Percentiles rank a stretch among this genome's conserved stretches.
Evolutionary conservation across 139 green algal species (phyloP).

Genomic region (Picochlorum sp.): DNA sequence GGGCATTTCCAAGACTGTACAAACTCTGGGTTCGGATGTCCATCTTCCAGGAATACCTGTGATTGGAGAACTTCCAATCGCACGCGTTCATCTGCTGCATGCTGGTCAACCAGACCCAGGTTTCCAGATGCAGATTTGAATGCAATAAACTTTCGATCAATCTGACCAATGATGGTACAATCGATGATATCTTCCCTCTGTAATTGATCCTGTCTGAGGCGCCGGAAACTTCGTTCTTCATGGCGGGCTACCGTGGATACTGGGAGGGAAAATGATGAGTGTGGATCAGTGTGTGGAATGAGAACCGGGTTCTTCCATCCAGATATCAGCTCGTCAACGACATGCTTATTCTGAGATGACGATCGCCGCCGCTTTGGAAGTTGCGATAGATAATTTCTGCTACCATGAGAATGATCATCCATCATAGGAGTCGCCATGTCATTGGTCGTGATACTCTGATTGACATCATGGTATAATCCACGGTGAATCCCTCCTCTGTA

Average conservation of each 20-base stretch:
- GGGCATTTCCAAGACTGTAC: conserved; percentile 1
- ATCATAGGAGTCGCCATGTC: no score
- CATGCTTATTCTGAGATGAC: no score
- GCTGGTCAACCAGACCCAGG: conserved; percentile 66
- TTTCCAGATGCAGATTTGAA: conserved; percentile 25
- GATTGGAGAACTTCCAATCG: conserved; percentile 45
- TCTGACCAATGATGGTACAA: conserved; percentile 26
- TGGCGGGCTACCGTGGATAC: background rate
- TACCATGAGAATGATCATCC: no score
- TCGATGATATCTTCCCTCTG: conserved; percentile 21
- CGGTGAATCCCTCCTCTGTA: no score
- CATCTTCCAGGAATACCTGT: conserved; percentile 2
- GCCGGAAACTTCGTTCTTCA: conserved; percentile 4
- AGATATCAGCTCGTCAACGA: conserved; percentile 11
- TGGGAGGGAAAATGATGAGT: background rate
- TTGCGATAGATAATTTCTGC: no score
- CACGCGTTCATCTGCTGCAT: conserved; percentile 75
- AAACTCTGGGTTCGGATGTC: background rate
- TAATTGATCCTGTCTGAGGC: conserved; percentile 16
- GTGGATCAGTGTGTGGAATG: background rate
- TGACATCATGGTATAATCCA: no score
- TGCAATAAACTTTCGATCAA: conserved; percentile 55
- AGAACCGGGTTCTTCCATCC: conserved; percentile 21
- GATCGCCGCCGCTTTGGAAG: no score
- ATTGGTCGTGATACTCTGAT: no score